Conservation (phyloP, 2,329 filamentous ascomycete genomes). For the Botrytis medusae region DNA sequence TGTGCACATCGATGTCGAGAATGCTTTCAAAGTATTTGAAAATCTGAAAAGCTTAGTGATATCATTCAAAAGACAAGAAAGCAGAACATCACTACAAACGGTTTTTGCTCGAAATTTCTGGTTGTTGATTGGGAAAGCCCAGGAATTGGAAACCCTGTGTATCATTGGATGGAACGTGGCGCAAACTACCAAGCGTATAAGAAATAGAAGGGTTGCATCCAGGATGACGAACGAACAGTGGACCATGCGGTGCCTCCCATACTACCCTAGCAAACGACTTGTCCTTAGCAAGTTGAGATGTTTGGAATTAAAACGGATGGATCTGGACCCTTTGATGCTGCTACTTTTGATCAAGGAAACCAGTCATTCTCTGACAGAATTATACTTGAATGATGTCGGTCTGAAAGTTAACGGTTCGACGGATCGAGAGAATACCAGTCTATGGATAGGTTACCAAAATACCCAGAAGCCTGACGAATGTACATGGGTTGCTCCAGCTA, state of each 20-base stretch:
- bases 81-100: conserved; percentile 39
- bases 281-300: conserved; percentile 31
- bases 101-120: conserved; percentile 50
- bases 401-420: conserved; percentile 35
- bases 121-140: conserved; percentile 50
- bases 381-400: conserved; percentile 40
- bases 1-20: conserved; percentile 52
- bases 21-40: conserved; percentile 47
- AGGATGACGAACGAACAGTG: conserved; percentile 25
- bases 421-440: conserved; percentile 25
- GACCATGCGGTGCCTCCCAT: conserved; percentile 39
- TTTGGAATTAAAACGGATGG: conserved; percentile 39
- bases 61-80: conserved; percentile 48
- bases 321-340: conserved; percentile 35
- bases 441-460: conserved; percentile 38
- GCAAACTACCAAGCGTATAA: conserved; percentile 30
- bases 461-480: conserved; percentile 25
- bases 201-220: conserved; percentile 24
- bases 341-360: conserved; percentile 34
- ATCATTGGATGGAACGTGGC: conserved; percentile 44
- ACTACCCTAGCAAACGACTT: conserved; percentile 23
- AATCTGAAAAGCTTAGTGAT: conserved; percentile 49
- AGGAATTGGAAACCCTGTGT: conserved; percentile 48
- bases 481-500: conserved; percentile 36
- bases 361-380: conserved; percentile 36